Evolutionary conservation across 352 stramenopile genomes (phyloP).

Genomic region (Phytophthora aleatoria): DNA sequence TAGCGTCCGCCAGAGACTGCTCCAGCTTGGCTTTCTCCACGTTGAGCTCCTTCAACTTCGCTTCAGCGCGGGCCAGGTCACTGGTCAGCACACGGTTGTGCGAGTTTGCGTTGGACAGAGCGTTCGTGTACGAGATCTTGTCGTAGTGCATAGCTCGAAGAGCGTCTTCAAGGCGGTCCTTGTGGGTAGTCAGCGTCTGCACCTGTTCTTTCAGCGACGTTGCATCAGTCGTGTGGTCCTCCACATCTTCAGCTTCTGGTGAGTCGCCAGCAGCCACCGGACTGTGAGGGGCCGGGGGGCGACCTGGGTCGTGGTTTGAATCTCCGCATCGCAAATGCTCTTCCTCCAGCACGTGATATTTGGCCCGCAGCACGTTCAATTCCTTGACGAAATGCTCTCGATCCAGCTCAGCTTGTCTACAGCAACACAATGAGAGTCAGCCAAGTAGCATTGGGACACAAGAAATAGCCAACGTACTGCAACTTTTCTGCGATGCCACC

Average conservation of each 20-base stretch:
- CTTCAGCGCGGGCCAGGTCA: slow-evolving; percentile 61
- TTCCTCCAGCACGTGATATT: slow-evolving; percentile 58
- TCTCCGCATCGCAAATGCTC: slow-evolving; percentile 40
- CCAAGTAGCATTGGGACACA: neutral
- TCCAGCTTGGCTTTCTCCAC: slow-evolving; percentile 48
- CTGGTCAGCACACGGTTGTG: slow-evolving; percentile 72
- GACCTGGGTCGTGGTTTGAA: slow-evolving; percentile 2
- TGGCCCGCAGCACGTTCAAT: slow-evolving; percentile 47
- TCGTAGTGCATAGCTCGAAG: slow-evolving; percentile 81
- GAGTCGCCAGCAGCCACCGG: neutral
- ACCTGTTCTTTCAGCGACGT: slow-evolving; percentile 60
- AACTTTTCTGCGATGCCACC: slow-evolving; percentile 58
- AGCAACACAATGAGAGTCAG: neutral
- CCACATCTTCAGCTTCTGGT: slow-evolving; percentile 5
- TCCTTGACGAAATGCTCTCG: slow-evolving; percentile 61
- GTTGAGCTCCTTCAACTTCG: slow-evolving; percentile 53
- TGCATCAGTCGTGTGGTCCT: slow-evolving; percentile 5
- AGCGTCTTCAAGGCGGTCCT: slow-evolving; percentile 73
- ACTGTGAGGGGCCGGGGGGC: neutral
- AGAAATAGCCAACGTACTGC: slow-evolving; percentile 34
- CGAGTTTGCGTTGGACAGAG: slow-evolving; percentile 75
- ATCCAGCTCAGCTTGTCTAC: slow-evolving; percentile 52
- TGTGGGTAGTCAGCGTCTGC: slow-evolving; percentile 52
- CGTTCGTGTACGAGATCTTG: slow-evolving; percentile 85
- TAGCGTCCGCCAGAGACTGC: slow-evolving; percentile 45